phyloP scores from a whole-genome alignment of 164 flowering plant genomes.

The Nymphaea colorata region DNA sequence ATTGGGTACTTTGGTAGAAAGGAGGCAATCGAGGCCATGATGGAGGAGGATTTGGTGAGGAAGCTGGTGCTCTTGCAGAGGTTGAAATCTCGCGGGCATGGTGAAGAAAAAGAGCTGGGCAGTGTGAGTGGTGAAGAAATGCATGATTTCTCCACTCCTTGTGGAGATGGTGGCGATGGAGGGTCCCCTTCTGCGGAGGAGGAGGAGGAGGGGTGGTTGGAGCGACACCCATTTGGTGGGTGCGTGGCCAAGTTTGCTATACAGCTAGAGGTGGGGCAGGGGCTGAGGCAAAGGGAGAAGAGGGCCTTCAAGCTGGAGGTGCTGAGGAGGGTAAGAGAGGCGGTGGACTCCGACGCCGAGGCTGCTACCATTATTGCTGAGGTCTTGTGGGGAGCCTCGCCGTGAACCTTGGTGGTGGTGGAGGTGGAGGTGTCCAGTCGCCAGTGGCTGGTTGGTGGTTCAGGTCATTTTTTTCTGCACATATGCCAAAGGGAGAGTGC shows the following conservation, averaged over 20 bases:
- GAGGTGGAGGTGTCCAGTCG: too few relatives aligned
- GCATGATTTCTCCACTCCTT: too few relatives aligned
- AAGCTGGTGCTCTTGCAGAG: slow-evolving; percentile 70
- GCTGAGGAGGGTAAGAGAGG: slow-evolving; percentile 45
- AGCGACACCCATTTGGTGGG: slow-evolving; percentile 57
- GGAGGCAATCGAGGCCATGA: slow-evolving; percentile 78
- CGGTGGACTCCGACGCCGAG: slow-evolving; percentile 50
- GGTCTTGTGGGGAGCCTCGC: slow-evolving; percentile 82
- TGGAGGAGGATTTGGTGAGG: slow-evolving; percentile 46
- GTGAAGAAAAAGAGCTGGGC: neutral
- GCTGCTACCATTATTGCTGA: slow-evolving; percentile 77
- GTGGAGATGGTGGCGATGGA: too few relatives aligned
- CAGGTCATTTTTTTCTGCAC: too few relatives aligned
- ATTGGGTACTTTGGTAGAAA: slow-evolving; percentile 84
- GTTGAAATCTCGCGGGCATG: slow-evolving; percentile 15
- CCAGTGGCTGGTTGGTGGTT: too few relatives aligned
- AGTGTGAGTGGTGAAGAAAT: too few relatives aligned
- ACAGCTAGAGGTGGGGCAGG: slow-evolving; percentile 85
- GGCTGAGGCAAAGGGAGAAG: slow-evolving; percentile 80
- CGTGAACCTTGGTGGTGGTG: slow-evolving; percentile 18
- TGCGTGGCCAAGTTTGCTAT: slow-evolving; percentile 82
- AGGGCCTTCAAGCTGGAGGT: slow-evolving; percentile 68
- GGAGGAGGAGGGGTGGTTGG: too few relatives aligned
- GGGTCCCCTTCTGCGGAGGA: too few relatives aligned
- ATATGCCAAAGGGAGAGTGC: too few relatives aligned